Conservation (phyloP, 2,329 filamentous ascomycete species). For the Calonectria pauciramosa region DNA sequence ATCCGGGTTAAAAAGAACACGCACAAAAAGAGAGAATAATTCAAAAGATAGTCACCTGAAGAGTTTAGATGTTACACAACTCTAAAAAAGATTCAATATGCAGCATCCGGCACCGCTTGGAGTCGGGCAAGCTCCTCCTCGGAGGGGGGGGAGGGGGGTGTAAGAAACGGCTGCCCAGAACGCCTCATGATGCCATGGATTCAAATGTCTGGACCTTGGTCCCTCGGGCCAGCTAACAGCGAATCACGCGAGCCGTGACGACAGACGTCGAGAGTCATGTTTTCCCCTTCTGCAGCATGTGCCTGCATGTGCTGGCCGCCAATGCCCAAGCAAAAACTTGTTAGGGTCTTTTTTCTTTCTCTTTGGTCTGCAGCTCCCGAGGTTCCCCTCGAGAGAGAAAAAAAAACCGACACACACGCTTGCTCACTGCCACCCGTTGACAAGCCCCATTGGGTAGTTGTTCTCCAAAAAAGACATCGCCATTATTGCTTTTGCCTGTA, state of each 20-base stretch:
- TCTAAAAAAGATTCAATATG: neutral
- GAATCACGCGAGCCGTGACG: constrained; percentile 5
- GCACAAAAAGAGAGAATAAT: no score
- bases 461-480: constrained; percentile 3
- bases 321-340: neutral
- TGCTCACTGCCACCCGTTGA: no score
- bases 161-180: constrained; percentile 9
- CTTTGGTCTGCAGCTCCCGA: constrained; percentile 12
- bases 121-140: neutral
- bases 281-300: constrained; percentile 17
- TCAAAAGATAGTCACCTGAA: neutral
- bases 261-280: constrained; percentile 10
- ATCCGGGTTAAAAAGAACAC: neutral
- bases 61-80: constrained; percentile 12
- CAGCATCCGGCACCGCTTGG: neutral
- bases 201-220: constrained; percentile 1
- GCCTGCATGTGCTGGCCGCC: constrained; percentile 27
- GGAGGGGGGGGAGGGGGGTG: neutral
- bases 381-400: neutral
- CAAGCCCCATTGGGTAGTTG: neutral
- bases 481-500: neutral
- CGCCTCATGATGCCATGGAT: constrained; percentile 31
- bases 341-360: neutral
- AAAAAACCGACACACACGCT: neutral
- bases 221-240: constrained; percentile 4